Conservation (phyloP, 2,329 filamentous ascomycete genomes). For the Penicillium digitatum region DNA sequence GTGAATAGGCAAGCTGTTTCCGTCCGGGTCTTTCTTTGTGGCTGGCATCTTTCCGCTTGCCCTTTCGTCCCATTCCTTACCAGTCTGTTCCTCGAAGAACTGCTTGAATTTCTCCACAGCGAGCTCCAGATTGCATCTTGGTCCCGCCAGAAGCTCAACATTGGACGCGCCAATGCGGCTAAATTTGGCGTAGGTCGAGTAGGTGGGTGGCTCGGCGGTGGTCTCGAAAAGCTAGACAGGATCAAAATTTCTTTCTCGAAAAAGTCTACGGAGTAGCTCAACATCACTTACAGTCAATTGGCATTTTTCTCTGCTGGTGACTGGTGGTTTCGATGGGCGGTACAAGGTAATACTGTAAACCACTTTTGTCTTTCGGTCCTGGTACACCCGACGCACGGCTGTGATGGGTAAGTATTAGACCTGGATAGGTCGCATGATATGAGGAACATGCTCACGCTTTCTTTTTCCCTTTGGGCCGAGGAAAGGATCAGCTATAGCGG, state of each 20-base stretch:
- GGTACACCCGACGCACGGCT: slow-evolving; percentile 52
- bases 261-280: not conserved
- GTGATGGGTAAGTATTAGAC: not conserved
- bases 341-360: slow-evolving; percentile 60
- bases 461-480: slow-evolving; percentile 49
- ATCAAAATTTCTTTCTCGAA: slow-evolving; percentile 6
- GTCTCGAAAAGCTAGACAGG: slow-evolving; percentile 63
- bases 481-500: slow-evolving; percentile 3
- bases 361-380: slow-evolving; percentile 57
- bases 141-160: slow-evolving; percentile 33
- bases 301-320: slow-evolving; percentile 56
- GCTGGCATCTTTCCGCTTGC: slow-evolving; percentile 14
- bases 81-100: slow-evolving; percentile 58
- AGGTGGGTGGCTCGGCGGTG: slow-evolving; percentile 55
- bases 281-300: slow-evolving; percentile 53
- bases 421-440: too few species aligned
- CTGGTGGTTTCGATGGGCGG: slow-evolving; percentile 46
- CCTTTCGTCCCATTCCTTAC: slow-evolving; percentile 56
- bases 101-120: slow-evolving; percentile 52
- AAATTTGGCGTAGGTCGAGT: slow-evolving; percentile 56
- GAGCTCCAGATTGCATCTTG: slow-evolving; percentile 29
- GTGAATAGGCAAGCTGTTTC: slow-evolving; percentile 22
- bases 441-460: not conserved
- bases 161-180: slow-evolving; percentile 30
- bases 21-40: slow-evolving; percentile 24